Percentiles rank a stretch among this genome's conserved stretches.
These are phyloP conservation scores for Hypoxylon intermedium DNA, from an alignment of 495 filamentous ascomycete genomes.

Conservation along the genomic window DNA sequence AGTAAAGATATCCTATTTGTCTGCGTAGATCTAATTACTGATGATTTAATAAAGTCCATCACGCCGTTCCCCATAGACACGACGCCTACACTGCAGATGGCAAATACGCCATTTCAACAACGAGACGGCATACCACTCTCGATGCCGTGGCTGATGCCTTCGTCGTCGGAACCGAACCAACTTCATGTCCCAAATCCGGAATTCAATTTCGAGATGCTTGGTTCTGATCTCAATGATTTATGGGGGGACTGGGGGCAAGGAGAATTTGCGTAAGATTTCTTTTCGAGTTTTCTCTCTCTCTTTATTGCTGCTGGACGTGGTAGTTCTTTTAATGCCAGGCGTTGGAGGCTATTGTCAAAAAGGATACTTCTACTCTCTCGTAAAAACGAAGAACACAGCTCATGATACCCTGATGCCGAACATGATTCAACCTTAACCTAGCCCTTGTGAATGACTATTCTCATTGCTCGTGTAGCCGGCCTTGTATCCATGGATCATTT, in stretches of 20 bases:
- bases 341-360: constrained; percentile 1
- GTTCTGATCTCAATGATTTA: constrained; percentile 42
- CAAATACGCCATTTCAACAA: constrained; percentile 22
- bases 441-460: no score
- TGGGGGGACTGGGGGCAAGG: constrained; percentile 42
- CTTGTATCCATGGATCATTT: no score
- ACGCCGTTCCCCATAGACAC: constrained; percentile 30
- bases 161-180: constrained; percentile 25
- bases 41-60: constrained; percentile 29
- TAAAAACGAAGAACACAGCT: constrained; percentile 11
- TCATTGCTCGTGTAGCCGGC: no score
- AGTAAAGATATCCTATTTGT: background rate
- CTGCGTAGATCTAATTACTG: background rate
- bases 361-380: background rate
- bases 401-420: constrained; percentile 22
- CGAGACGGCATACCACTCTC: constrained; percentile 35
- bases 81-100: constrained; percentile 21
- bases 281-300: background rate
- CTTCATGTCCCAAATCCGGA: constrained; percentile 37
- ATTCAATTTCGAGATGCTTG: constrained; percentile 43
- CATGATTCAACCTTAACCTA: background rate
- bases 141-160: constrained; percentile 41
- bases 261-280: constrained; percentile 27
- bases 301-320: no score
- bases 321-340: background rate